Evolutionary conservation across 1,139 yeast species (phyloP), one percentile per base, ranked within the genome.

Genomic region (Suhomyces atakaporum): DNA sequence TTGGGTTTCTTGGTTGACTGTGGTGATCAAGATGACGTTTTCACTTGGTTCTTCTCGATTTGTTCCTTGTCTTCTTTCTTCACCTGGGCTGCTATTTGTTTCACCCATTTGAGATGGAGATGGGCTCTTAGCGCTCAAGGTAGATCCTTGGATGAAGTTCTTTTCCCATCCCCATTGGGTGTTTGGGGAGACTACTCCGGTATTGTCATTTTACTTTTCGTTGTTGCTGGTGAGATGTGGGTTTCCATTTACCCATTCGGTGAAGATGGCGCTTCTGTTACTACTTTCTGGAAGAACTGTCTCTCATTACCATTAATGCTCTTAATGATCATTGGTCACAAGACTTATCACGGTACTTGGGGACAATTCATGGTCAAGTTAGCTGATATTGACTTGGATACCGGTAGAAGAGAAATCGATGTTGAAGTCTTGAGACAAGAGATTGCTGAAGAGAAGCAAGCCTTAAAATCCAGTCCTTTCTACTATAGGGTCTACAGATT

Each of bases 31-130:
- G 60, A 53, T 9, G 56, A 62, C 2, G 73, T 81, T 3, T 81
- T 81, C 66, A 66, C 75, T 10, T 81, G 88, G 88, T 66, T 81
- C 42, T 76, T 81, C 50, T 76, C 85, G 18, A 56, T 84, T 23
- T 83, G 86, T 38, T 81, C 85, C 6, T 74, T 81, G 56, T 68
- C 78, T 38, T 60, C 82, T 42, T 58, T 81, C 62, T 81, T 75
- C 62, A 68, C 76, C 38, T 69, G 86, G 85, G 63, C 71, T 45
- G 61, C 75, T 49, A 68, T 81, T 42, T 71, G 77, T 40, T 56
- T 66, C 40, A 65, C 75, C 27, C 78, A 76, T 43, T 54, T 77
- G 35, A 52, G 80, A 41, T 76, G 76, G 53, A 63, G 81, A 53
- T 57, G 56, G 51, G 80, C 80, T 4, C 65, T 75, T 71, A 55